Evolutionary conservation across 768 basidiomycete genomes (phyloP).

Genomic region (Calocybe gangraenosa): DNA sequence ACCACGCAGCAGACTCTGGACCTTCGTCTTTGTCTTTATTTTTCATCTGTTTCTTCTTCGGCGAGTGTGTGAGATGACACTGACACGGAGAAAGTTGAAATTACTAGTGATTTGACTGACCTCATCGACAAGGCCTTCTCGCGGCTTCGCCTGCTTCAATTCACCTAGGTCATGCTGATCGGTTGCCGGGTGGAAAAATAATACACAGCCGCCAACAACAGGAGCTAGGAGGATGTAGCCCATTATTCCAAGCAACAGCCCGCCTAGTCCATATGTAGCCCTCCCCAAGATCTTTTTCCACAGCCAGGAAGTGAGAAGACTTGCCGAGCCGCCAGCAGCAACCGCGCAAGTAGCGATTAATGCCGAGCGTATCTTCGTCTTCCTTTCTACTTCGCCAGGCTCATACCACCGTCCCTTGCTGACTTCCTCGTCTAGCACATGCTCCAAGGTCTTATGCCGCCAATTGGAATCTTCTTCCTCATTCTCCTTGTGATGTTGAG

Average conservation of each 20-base stretch:
- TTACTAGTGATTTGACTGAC: too few relatives aligned
- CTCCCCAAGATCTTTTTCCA: constrained; percentile 18
- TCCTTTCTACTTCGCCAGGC: constrained; percentile 25
- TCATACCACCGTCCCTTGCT: constrained; percentile 30
- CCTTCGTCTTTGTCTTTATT: constrained; percentile 3
- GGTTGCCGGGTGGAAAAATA: constrained; percentile 3
- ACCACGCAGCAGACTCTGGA: constrained; percentile 48
- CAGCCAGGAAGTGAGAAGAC: constrained; percentile 20
- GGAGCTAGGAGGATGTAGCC: constrained; percentile 24
- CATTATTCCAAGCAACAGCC: constrained; percentile 17
- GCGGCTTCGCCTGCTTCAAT: constrained; percentile 2
- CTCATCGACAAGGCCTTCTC: too few relatives aligned
- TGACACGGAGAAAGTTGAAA: too few relatives aligned
- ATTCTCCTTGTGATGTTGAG: constrained; percentile 14
- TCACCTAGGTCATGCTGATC: background rate
- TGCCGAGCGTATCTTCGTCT: constrained; percentile 25
- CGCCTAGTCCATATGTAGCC: constrained; percentile 15
- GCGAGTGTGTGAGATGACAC: background rate
- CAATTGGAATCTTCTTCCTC: constrained; percentile 17
- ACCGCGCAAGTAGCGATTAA: constrained; percentile 26
- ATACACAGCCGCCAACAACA: constrained; percentile 22
- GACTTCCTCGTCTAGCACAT: constrained; percentile 24
- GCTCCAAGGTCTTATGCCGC: constrained; percentile 24
- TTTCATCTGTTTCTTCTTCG: background rate
- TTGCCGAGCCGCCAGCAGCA: constrained; percentile 21